Percentiles rank a stretch among this genome's conserved stretches.
These are phyloP conservation scores for Sphagnurus paluster DNA, from an alignment of 1,284 basidiomycete genomes.

Conservation along the genomic window DNA sequence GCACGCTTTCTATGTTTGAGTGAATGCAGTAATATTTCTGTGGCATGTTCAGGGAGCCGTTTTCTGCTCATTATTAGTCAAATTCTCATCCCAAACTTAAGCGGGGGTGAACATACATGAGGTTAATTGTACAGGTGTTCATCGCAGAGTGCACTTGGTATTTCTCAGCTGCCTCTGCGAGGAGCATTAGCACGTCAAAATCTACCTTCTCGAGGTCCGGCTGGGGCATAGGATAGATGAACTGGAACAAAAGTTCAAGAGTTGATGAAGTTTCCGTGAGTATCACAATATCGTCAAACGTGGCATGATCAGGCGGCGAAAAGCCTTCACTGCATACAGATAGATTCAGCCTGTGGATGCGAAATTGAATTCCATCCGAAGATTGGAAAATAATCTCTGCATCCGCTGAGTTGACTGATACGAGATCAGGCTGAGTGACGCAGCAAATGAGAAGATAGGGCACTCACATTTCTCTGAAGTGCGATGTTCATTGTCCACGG, in stretches of 20 bases:
- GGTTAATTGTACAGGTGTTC: conserved; percentile 18
- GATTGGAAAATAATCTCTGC: conserved; percentile 26
- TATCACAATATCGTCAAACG: conserved; percentile 7
- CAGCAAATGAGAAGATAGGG: background rate
- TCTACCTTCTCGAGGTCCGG: conserved; percentile 7
- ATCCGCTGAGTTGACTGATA: conserved; percentile 22
- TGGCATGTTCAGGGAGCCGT: conserved; percentile 20
- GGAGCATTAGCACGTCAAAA: conserved; percentile 12
- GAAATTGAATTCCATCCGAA: conserved; percentile 26
- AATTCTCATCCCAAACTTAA: background rate
- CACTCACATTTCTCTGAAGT: background rate
- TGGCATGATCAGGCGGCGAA: background rate
- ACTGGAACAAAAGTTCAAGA: conserved; percentile 18
- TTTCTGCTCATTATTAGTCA: conserved; percentile 11
- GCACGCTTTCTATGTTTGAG: conserved; percentile 13
- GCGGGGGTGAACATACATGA: conserved; percentile 8
- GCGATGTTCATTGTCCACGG: too few relatives aligned
- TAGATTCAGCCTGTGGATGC: conserved; percentile 24
- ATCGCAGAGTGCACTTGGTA: conserved; percentile 26
- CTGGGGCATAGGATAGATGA: conserved; percentile 15
- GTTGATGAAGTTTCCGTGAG: conserved; percentile 14
- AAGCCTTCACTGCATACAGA: conserved; percentile 19
- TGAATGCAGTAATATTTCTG: conserved; percentile 8
- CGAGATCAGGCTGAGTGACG: background rate
- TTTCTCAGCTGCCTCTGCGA: conserved; percentile 31